Percentiles rank a stretch among this genome's conserved stretches.
These are phyloP conservation scores for Linnemannia exigua DNA, from an alignment of 192 early-diverging fungal genomes.

Conservation along the genomic window DNA sequence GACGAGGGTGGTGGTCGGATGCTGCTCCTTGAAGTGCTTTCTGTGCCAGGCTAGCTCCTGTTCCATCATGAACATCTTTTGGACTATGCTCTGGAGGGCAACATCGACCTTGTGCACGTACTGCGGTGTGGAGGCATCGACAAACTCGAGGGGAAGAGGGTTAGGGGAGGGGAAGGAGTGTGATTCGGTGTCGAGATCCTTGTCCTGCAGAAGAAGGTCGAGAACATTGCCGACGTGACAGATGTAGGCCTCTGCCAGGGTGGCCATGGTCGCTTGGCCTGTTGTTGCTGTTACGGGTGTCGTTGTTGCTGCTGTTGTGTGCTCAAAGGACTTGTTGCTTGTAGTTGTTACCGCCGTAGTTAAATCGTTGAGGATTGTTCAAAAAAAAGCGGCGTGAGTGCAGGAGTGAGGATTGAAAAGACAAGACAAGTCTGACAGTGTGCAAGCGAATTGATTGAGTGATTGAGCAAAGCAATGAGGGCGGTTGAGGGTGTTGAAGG, in stretches of 20 bases:
- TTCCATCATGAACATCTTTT: constrained; percentile 48
- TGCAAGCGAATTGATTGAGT: not conserved
- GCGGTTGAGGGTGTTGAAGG: not conserved
- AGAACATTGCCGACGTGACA: constrained; percentile 46
- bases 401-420: not conserved
- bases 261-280: constrained; percentile 30
- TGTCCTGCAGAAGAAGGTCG: constrained; percentile 42
- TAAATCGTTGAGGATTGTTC: too few relatives aligned
- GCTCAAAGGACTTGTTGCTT: not conserved
- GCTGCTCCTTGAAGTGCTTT: constrained; percentile 6
- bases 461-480: not conserved
- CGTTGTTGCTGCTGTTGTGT: not conserved
- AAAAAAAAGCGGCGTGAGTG: not conserved
- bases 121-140: constrained; percentile 40
- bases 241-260: constrained; percentile 46
- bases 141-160: constrained; percentile 49
- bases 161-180: constrained; percentile 30
- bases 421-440: not conserved
- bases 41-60: constrained; percentile 35
- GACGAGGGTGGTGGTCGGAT: constrained; percentile 20
- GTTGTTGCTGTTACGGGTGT: not conserved
- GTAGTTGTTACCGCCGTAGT: not conserved
- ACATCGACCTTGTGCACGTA: constrained; percentile 48
- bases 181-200: constrained; percentile 35
- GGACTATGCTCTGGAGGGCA: constrained; percentile 35